Evolutionary conservation across 345 rosid genomes (phyloP).

Genomic region (Arabidopsis arenosa): DNA sequence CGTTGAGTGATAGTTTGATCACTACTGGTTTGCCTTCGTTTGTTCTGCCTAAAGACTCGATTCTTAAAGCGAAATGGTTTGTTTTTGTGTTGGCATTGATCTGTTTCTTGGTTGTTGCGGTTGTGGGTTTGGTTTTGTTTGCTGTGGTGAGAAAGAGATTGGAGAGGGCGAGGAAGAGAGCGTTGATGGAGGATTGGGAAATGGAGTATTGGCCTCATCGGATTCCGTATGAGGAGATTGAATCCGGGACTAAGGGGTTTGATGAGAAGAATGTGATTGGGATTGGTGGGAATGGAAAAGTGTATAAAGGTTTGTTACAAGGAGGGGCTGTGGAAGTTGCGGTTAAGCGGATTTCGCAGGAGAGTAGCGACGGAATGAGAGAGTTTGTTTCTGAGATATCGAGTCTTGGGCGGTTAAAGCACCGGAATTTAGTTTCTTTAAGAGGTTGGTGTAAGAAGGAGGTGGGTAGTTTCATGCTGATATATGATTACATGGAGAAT

Average conservation of each 20-base stretch:
- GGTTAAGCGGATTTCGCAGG: slow-evolving; percentile 69
- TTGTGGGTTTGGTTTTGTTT: slow-evolving; percentile 36
- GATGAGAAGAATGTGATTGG: slow-evolving; percentile 73
- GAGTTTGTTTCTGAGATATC: slow-evolving; percentile 77
- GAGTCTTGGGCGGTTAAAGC: slow-evolving; percentile 75
- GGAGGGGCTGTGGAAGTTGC: slow-evolving; percentile 65
- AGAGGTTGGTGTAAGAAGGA: slow-evolving; percentile 89
- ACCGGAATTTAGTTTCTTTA: slow-evolving; percentile 66
- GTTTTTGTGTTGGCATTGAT: slow-evolving; percentile 53
- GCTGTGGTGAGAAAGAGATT: slow-evolving; percentile 54
- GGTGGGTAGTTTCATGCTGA: slow-evolving; percentile 67
- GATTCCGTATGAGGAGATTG: slow-evolving; percentile 63
- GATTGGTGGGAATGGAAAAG: slow-evolving; percentile 79
- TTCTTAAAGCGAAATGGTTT: slow-evolving; percentile 52
- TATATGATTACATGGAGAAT: slow-evolving; percentile 84
- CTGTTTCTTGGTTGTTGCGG: slow-evolving; percentile 47
- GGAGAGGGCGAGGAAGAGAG: slow-evolving; percentile 58
- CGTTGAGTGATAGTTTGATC: slow-evolving; percentile 57
- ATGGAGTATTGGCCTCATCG: slow-evolving; percentile 91
- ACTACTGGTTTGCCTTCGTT: slow-evolving; percentile 75
- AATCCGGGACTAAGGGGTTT: slow-evolving; percentile 64
- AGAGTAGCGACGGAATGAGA: slow-evolving; percentile 67
- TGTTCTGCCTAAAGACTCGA: slow-evolving; percentile 54
- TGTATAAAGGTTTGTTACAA: slow-evolving; percentile 68
- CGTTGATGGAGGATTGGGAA: slow-evolving; percentile 84